Evolutionary conservation across 805 yeast species (phyloP), one percentile per base, ranked within the genome.

Genomic region (Kuraishia hungarica): DNA sequence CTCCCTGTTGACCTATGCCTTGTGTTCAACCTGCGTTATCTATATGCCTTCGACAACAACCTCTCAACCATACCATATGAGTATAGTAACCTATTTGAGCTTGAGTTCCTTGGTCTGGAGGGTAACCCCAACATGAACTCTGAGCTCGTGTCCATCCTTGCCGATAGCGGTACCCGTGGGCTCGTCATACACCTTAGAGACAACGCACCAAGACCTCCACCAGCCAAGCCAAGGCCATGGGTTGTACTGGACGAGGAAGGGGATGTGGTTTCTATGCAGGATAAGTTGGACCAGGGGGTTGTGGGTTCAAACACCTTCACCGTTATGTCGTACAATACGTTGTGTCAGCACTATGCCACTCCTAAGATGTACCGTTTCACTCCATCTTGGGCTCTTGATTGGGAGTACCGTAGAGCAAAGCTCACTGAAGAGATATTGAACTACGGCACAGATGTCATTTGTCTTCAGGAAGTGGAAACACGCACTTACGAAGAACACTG

Each of bases 321-420:
- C 0, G 73, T 92, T 51, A 78, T 90, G 80, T 83, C 91, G 46
- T 93, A 91, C 74, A 94, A 94, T 72, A 89, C 96, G 1, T 76
- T 94, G 67, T 94, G 99, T 70, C 98, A 93, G 67, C 94, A 88
- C 68, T 93, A 93, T 72, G 97, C 98, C 2, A 90, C 97, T 2
- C 80, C 94, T 21, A 87, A 84, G 67, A 79, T 93, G 86, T 94
- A 89, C 70, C 93, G 88, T 64, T 93, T 89, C 67, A 91, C 98
- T 1, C 98, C 98, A 22, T 83, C 96, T 1, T 94, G 99, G 98
- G 99, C 98, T 2, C 78, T 94, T 59, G 82, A 84, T 54, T 93
- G 98, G 98, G 87, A 87, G 13, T 91, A 86, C 71, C 86, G 99
- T 70, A 82, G 87, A 64, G 85, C 87, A 58, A 75, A 82, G 48